phyloP scores from a whole-genome alignment of 2,329 filamentous ascomycete species.

The Talaromyces sp. region DNA sequence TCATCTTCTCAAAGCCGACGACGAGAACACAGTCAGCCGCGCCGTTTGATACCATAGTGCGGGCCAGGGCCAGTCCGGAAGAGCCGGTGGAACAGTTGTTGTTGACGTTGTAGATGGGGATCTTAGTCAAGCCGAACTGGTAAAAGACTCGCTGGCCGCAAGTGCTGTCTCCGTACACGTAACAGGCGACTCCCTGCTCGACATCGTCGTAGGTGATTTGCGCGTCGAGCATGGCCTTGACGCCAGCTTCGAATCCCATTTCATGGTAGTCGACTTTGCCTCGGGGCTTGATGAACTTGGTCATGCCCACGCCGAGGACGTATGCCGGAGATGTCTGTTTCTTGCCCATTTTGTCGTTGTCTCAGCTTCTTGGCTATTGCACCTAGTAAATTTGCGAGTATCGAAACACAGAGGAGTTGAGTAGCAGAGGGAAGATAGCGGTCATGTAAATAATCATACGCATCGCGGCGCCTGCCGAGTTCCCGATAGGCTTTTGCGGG shows the following conservation, averaged over 20 bases:
- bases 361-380: neutral
- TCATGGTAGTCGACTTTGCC: constrained; percentile 94
- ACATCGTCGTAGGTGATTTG: constrained; percentile 96
- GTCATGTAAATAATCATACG: neutral
- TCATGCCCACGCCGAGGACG: constrained; percentile 96
- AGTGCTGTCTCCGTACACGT: constrained; percentile 93
- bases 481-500: constrained; percentile 2
- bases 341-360: constrained; percentile 41
- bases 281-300: constrained; percentile 96
- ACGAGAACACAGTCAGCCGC: constrained; percentile 85
- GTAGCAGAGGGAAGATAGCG: neutral
- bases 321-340: constrained; percentile 59
- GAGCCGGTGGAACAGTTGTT: constrained; percentile 98
- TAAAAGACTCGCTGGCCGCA: constrained; percentile 97
- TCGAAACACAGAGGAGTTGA: neutral
- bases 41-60: constrained; percentile 72
- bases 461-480: neutral
- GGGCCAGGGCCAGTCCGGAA: constrained; percentile 78
- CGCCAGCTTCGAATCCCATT: constrained; percentile 84
- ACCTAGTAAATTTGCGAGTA: neutral
- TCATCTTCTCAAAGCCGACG: constrained; percentile 98
- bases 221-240: constrained; percentile 71
- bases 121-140: constrained; percentile 95
- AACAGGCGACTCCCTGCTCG: constrained; percentile 92
- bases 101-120: constrained; percentile 97